Conservation (phyloP, 768 basidiomycete genomes). For the Hortiboletus campestris region DNA sequence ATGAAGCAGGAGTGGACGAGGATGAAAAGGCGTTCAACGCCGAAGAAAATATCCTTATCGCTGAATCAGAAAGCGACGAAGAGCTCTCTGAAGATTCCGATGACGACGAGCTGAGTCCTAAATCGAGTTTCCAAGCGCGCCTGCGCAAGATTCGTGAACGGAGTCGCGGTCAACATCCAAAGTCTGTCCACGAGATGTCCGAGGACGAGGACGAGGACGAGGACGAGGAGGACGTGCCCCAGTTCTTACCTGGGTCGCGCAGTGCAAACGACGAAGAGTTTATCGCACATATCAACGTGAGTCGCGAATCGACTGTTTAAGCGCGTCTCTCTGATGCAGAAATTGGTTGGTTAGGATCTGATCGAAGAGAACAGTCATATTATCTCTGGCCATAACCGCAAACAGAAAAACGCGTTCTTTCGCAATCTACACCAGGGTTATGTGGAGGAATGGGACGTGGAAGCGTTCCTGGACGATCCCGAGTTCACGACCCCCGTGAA, state of each 20-base stretch:
- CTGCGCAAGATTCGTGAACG: conserved; percentile 33
- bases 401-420: conserved; percentile 57
- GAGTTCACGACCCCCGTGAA: conserved; percentile 20
- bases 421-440: conserved; percentile 57
- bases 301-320: conserved; percentile 7
- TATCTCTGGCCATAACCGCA: conserved; percentile 42
- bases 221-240: conserved; percentile 23
- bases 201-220: conserved; percentile 27
- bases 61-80: conserved; percentile 26
- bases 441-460: conserved; percentile 41
- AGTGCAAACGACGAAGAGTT: conserved; percentile 60
- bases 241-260: conserved; percentile 32
- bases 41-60: conserved; percentile 49
- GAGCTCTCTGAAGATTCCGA: conserved; percentile 29
- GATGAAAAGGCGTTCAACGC: conserved; percentile 40
- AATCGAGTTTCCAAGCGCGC: conserved; percentile 36
- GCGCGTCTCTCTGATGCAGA: background rate
- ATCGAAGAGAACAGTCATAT: conserved; percentile 60
- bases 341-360: conserved; percentile 50
- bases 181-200: conserved; percentile 9
- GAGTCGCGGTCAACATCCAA: conserved; percentile 14
- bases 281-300: conserved; percentile 53
- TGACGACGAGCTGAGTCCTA: conserved; percentile 36
- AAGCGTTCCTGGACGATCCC: conserved; percentile 26
- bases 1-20: conserved; percentile 22